Conservation (phyloP, 2,329 filamentous ascomycete genomes). For the Fusarium redolens region DNA sequence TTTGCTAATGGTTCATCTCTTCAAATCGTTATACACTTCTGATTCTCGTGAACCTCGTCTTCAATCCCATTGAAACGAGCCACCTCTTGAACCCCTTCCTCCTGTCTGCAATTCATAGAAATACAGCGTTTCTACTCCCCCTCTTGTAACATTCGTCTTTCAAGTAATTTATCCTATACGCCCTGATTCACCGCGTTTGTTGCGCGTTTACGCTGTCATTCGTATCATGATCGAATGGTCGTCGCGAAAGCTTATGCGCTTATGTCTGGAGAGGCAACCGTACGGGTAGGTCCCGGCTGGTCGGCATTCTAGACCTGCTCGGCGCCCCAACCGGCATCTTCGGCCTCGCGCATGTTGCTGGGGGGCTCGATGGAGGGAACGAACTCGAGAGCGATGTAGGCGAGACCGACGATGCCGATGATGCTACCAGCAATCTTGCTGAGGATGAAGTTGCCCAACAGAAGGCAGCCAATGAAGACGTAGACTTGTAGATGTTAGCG, state of each 20-base stretch:
- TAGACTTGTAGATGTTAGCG: conserved; percentile 73
- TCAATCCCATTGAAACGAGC: conserved; percentile 12
- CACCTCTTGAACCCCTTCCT: conserved; percentile 12
- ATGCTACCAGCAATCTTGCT: conserved; percentile 82
- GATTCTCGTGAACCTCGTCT: conserved; percentile 20
- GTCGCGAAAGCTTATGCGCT: conserved; percentile 18
- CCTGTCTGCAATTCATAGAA: conserved; percentile 23
- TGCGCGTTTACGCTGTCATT: conserved; percentile 17
- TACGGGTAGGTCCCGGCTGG: not conserved
- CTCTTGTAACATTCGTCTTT: conserved; percentile 20
- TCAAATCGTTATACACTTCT: conserved; percentile 20
- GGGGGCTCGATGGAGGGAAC: conserved; percentile 83
- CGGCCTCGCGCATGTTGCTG: conserved; percentile 83
- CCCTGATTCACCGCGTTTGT: conserved; percentile 27
- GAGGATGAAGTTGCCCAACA: conserved; percentile 75
- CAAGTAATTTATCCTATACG: conserved; percentile 1
- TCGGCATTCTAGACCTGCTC: conserved; percentile 72
- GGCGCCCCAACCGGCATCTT: conserved; percentile 76
- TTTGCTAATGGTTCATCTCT: conserved; percentile 23
- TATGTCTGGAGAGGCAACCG: conserved; percentile 6
- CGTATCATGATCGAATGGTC: conserved; percentile 3
- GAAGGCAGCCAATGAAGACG: conserved; percentile 90
- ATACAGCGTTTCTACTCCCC: conserved; percentile 9
- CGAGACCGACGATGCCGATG: conserved; percentile 81
- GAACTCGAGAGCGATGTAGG: conserved; percentile 81